A percentile compares a stretch with the other conserved stretches of the same genome.
Evolutionary conservation across 2,329 filamentous ascomycete genomes (phyloP).

Genomic region (Alternaria solani): DNA sequence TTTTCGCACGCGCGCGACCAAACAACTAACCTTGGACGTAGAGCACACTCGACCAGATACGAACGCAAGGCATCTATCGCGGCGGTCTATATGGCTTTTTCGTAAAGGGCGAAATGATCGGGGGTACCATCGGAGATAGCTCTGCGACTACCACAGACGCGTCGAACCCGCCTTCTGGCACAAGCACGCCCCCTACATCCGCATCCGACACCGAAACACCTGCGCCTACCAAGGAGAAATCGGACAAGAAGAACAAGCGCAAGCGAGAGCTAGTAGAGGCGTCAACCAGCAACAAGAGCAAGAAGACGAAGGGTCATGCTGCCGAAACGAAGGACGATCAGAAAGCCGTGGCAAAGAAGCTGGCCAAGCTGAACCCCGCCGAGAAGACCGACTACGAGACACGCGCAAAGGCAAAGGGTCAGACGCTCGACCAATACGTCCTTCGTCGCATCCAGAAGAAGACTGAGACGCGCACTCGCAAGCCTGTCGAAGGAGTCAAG

Average conservation of each 20-base stretch:
- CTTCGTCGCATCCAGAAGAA: constrained; percentile 48
- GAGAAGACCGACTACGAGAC: constrained; percentile 44
- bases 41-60: constrained; percentile 60
- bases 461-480: constrained; percentile 21
- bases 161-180: constrained; percentile 25
- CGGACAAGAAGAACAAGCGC: constrained; percentile 37
- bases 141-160: constrained; percentile 28
- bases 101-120: constrained; percentile 79
- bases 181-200: constrained; percentile 42
- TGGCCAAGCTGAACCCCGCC: constrained; percentile 37
- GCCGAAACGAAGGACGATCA: constrained; percentile 10
- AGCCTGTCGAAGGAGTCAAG: not conserved
- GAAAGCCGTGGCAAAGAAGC: constrained; percentile 29
- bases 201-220: constrained; percentile 31
- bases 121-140: constrained; percentile 69
- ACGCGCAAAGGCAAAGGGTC: constrained; percentile 49
- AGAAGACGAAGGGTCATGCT: constrained; percentile 18
- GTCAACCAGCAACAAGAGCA: constrained; percentile 27
- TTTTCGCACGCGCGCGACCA: not conserved
- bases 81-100: constrained; percentile 83
- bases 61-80: constrained; percentile 56
- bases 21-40: constrained; percentile 54
- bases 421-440: constrained; percentile 49
- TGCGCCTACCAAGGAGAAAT: constrained; percentile 12
- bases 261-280: constrained; percentile 31